A percentile compares a stretch with the other conserved stretches of the same genome.
phyloP scores from a whole-genome alignment of 495 filamentous ascomycete genomes.

The Penicillium longicatenatum region DNA sequence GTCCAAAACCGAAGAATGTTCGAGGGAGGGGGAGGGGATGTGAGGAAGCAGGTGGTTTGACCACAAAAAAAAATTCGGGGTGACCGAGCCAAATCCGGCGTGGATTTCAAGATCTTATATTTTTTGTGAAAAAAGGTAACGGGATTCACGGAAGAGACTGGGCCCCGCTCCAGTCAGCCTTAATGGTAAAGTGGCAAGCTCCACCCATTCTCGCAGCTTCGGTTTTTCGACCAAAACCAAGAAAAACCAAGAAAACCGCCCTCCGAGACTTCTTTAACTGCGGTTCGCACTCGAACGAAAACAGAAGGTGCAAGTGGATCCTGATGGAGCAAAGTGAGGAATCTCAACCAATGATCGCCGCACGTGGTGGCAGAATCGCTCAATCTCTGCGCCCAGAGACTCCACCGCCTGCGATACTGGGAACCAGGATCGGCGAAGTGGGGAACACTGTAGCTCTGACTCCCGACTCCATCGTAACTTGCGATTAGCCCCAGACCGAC shows the following conservation, averaged over 20 bases:
- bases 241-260: slow-evolving; percentile 10
- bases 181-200: slow-evolving; percentile 28
- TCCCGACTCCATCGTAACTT: not conserved
- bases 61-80: not conserved
- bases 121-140: slow-evolving; percentile 23
- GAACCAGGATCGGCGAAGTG: slow-evolving; percentile 8
- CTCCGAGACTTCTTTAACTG: not conserved
- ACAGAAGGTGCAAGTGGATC: slow-evolving; percentile 10
- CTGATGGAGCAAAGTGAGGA: not conserved
- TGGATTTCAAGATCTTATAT: slow-evolving; percentile 4
- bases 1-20: not conserved
- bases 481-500: not conserved
- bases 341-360: slow-evolving; percentile 19
- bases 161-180: slow-evolving; percentile 27
- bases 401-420: slow-evolving; percentile 8
- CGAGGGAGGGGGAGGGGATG: slow-evolving; percentile 5
- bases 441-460: not conserved
- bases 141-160: slow-evolving; percentile 21
- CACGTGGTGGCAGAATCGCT: slow-evolving; percentile 31
- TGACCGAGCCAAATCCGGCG: slow-evolving; percentile 1
- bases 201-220: slow-evolving; percentile 5
- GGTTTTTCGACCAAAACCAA: slow-evolving; percentile 1
- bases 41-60: not conserved
- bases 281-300: slow-evolving; percentile 5
- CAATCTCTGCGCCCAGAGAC: not conserved